Evolutionary conservation across 2,329 filamentous ascomycete species (phyloP).

Genomic region (Leptographium flavum): DNA sequence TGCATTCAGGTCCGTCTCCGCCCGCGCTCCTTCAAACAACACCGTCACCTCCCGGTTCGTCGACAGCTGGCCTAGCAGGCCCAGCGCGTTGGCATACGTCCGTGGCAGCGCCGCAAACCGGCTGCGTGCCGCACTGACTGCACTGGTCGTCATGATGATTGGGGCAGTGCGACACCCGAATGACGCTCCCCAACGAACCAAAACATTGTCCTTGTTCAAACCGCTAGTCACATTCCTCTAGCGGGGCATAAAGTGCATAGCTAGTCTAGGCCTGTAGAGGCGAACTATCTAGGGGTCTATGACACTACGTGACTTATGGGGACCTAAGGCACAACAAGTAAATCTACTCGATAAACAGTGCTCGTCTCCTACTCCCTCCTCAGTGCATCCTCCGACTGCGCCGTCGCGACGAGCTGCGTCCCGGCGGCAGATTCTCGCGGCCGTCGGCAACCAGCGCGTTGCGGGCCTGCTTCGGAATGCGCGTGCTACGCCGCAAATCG

Average conservation of each 20-base stretch:
- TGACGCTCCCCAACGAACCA: too few relatives aligned
- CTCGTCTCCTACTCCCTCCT: neutral
- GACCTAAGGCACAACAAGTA: too few relatives aligned
- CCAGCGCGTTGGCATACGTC: constrained; percentile 52
- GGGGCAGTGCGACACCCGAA: too few relatives aligned
- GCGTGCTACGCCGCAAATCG: neutral
- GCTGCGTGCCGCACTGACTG: neutral
- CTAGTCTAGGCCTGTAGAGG: too few relatives aligned
- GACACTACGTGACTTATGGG: too few relatives aligned
- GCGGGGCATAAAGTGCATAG: too few relatives aligned
- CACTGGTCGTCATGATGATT: too few relatives aligned
- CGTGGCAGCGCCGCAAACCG: constrained; percentile 17
- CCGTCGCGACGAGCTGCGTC: constrained; percentile 31
- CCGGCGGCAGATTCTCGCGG: constrained; percentile 36
- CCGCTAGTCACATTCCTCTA: too few relatives aligned
- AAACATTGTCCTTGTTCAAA: too few relatives aligned
- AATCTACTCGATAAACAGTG: too few relatives aligned
- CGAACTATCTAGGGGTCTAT: too few relatives aligned
- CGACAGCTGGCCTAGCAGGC: constrained; percentile 61
- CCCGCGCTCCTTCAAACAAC: constrained; percentile 26
- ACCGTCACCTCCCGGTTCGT: constrained; percentile 57
- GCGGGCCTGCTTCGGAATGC: too few relatives aligned
- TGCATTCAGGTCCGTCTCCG: constrained; percentile 46
- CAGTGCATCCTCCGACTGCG: constrained; percentile 37
- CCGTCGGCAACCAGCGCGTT: constrained; percentile 23